Base-by-base conservation (phyloP, 177 flowering plant genomes). In the Vitis hybrid region DNA sequence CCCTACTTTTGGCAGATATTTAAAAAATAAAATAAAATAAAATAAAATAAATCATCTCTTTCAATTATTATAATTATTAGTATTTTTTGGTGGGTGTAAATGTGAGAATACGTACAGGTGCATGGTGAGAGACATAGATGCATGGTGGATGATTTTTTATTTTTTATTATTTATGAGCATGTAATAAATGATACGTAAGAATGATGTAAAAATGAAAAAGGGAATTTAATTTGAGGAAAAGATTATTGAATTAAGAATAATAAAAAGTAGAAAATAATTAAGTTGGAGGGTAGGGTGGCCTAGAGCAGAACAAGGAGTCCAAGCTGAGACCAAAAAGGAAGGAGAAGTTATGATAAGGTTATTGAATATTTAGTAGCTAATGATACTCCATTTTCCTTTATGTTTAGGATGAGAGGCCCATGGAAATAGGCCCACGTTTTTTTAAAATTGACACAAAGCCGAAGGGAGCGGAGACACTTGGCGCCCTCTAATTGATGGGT, bases 301-400 rank as follows among this genome's bases (percentile, higher is more conserved):
- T 73, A 73, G 77, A 79, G 82, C 74, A 71, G 72, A 59, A 59
- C 69, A 31, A 18, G 65, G 16, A 31, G 58, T 20, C 26, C 39
- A n/a, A 63, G 52, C 13, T 69, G 45, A 73, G 65, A 50, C 67
- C 50, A 15, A 72, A 72, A 55, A n/a, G 29, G 63, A 67, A 26
- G 29, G 19, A 22, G 11, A 67, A 11, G 72, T 66, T 67, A 76
- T 83, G 75, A 81, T 79, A 69, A 67, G 79, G 34, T 77, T 66
- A 73, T 81, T 83, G 82, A 81, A 83, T 71, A 76, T 73, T 77
- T 71, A 69, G 80, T 69, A 66, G 11, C 56, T 73, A 74, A 78
- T 80, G 61, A 77, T 80, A 72, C 69, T 9, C 50, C 19, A 34
- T 57, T 66, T 73, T 39, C 69, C 75, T 68, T 77, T 79, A 74